phyloP scores from a whole-genome alignment of 2,329 filamentous ascomycete genomes.

The Sporothrix brunneoviolacea region DNA sequence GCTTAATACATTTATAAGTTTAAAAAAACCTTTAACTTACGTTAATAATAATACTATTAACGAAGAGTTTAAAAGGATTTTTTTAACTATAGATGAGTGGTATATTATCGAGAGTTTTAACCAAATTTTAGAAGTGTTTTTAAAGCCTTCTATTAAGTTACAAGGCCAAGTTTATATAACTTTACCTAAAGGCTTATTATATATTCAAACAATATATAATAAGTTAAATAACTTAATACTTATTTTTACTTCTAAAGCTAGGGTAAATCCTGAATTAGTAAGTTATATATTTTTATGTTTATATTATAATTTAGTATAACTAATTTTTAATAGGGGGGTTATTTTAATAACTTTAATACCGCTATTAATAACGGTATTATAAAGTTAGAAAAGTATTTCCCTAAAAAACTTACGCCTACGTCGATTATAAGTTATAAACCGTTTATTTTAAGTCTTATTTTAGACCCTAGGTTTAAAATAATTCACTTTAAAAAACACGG shows the following conservation, averaged over 20 bases:
- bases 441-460: background rate
- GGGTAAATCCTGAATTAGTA: no score
- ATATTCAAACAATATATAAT: conserved; percentile 1
- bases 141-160: background rate
- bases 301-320: no score
- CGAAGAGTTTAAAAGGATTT: no score
- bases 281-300: background rate
- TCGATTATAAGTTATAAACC: background rate
- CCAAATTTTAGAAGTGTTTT: background rate
- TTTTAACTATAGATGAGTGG: background rate
- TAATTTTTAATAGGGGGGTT: no score
- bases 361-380: background rate
- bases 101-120: no score
- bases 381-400: conserved; percentile 3
- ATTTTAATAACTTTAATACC: background rate
- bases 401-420: background rate
- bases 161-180: background rate
- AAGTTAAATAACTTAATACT: background rate
- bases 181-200: conserved; percentile 2
- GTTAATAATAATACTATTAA: no score
- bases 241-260: no score
- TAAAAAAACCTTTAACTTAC: no score
- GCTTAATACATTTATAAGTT: no score
- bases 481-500: background rate
- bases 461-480: background rate